These are phyloP conservation scores for Xylariaceae sp. DNA, from an alignment of 2,329 filamentous ascomycete genomes.

Conservation along the genomic window DNA sequence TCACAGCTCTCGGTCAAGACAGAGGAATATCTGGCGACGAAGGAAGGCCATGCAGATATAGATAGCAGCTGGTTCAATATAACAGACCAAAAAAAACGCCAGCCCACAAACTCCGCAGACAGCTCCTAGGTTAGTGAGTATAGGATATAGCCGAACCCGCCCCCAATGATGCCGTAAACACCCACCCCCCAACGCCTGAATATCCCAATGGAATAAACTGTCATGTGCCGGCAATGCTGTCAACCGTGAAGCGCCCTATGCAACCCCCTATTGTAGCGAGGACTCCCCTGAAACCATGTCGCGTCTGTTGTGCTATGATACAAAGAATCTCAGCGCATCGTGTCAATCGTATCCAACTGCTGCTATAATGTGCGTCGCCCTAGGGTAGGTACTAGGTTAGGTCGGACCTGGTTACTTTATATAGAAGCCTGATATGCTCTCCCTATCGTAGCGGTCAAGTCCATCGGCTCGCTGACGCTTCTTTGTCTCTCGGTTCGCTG, in stretches of 20 bases:
- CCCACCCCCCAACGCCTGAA: conserved; percentile 13
- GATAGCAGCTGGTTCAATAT: conserved; percentile 10
- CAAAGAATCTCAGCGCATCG: conserved; percentile 6
- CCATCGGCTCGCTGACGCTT: conserved; percentile 39
- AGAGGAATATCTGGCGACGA: no score
- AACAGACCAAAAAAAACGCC: conserved; percentile 1
- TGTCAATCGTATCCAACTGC: conserved; percentile 14
- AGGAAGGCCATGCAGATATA: no score
- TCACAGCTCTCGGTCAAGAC: background rate
- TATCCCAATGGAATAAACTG: conserved; percentile 10
- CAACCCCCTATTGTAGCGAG: conserved; percentile 1
- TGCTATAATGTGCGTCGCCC: no score
- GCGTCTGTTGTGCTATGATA: conserved; percentile 13
- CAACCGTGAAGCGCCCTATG: conserved; percentile 8
- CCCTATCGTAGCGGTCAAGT: conserved; percentile 21
- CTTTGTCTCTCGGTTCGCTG: conserved; percentile 52
- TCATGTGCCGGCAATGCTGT: conserved; percentile 5
- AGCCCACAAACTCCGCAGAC: background rate
- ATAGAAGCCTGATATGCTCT: conserved; percentile 20
- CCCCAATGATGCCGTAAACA: background rate
- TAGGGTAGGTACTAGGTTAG: no score
- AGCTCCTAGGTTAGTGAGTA: no score
- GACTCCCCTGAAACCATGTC: conserved; percentile 5
- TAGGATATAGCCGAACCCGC: background rate
- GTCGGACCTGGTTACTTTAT: no score